Conservation (phyloP, 495 filamentous ascomycete species). For the Aspergillus avenaceus region DNA sequence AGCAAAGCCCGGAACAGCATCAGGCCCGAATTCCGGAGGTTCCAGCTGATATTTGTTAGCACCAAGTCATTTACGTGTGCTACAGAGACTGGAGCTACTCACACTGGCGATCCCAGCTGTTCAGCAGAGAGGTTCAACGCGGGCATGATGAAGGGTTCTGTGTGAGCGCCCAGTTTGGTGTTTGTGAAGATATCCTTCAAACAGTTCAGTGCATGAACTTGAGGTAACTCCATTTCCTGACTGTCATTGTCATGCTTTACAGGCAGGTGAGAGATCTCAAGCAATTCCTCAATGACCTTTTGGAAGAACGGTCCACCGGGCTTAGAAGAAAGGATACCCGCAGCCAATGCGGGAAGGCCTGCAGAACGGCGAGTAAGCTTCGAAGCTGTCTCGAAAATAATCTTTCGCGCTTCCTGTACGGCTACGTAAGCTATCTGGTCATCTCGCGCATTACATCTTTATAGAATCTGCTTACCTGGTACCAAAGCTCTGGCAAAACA, state of each 20-base stretch:
- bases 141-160: conserved; percentile 66
- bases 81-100: conserved; percentile 10
- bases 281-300: conserved; percentile 48
- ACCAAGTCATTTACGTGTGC: neutral
- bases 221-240: conserved; percentile 63
- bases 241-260: conserved; percentile 38
- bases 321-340: conserved; percentile 58
- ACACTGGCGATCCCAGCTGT: conserved; percentile 62
- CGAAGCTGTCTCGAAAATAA: conserved; percentile 65
- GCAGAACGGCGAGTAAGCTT: conserved; percentile 88
- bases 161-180: conserved; percentile 58
- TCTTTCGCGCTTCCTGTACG: conserved; percentile 51
- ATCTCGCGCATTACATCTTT: neutral
- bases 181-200: conserved; percentile 83
- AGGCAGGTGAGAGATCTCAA: conserved; percentile 52
- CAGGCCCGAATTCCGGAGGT: conserved; percentile 86
- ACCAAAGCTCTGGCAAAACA: conserved; percentile 49
- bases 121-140: conserved; percentile 69
- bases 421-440: conserved; percentile 5
- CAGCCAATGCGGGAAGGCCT: conserved; percentile 80
- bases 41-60: conserved; percentile 59
- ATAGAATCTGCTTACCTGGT: conserved; percentile 49
- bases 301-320: conserved; percentile 42
- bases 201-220: conserved; percentile 92
- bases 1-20: conserved; percentile 83